A percentile compares a stretch with the other conserved stretches of the same genome.
Evolutionary conservation across 768 basidiomycete genomes (phyloP).

Genomic region (Punctularia strigosozonata): DNA sequence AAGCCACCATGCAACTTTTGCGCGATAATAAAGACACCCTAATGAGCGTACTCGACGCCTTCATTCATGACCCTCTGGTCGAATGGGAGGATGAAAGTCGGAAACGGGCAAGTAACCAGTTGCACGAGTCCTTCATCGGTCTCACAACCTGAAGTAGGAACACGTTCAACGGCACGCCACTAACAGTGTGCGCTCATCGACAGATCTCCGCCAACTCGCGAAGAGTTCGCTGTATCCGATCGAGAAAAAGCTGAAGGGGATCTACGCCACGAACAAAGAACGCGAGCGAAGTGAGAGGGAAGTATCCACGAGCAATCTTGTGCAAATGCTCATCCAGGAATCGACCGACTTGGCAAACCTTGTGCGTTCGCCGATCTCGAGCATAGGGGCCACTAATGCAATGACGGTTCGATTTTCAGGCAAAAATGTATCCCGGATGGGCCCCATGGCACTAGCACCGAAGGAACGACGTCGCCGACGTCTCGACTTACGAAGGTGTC

Average conservation of each 20-base stretch:
- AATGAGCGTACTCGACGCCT: conserved; percentile 93
- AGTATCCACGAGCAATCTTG: conserved; percentile 73
- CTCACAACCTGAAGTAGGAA: background rate
- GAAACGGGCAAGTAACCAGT: conserved; percentile 34
- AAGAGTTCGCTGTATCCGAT: conserved; percentile 72
- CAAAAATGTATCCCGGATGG: conserved; percentile 89
- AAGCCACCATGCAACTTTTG: conserved; percentile 79
- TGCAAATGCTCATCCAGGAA: conserved; percentile 85
- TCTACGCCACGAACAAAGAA: conserved; percentile 37
- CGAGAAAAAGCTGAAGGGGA: conserved; percentile 69
- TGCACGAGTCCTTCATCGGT: background rate
- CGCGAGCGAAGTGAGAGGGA: conserved; percentile 34
- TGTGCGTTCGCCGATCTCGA: conserved; percentile 27
- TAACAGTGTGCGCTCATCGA: conserved; percentile 5
- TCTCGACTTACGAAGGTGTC: no score
- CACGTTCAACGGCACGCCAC: background rate
- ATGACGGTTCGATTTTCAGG: conserved; percentile 34
- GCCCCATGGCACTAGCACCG: conserved; percentile 56
- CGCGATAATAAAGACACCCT: conserved; percentile 86
- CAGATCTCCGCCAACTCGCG: conserved; percentile 56
- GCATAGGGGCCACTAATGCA: background rate
- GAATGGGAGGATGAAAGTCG: conserved; percentile 88
- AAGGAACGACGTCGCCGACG: no score
- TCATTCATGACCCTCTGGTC: conserved; percentile 92
- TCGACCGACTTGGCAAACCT: conserved; percentile 67